Conservation (phyloP, 2,329 filamentous ascomycete species). For the Hyphodiscus sp. region DNA sequence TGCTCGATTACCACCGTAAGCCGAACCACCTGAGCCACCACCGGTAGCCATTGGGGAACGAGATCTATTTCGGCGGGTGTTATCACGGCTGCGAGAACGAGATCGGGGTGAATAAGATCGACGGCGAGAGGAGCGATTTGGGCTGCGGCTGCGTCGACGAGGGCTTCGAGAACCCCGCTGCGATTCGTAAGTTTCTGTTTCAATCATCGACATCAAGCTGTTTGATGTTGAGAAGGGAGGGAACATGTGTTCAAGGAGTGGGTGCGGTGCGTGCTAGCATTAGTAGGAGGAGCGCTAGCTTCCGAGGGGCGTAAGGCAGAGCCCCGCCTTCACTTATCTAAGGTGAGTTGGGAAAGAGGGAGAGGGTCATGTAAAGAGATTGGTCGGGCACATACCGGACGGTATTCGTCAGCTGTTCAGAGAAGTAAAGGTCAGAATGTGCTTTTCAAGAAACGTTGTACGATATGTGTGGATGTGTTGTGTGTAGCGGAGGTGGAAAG, state of each 20-base stretch:
- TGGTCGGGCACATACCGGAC: background rate
- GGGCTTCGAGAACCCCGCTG: slow-evolving; percentile 83
- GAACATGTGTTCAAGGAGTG: background rate
- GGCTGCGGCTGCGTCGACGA: slow-evolving; percentile 59
- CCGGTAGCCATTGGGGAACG: slow-evolving; percentile 82
- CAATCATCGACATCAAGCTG: slow-evolving; percentile 19
- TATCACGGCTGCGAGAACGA: slow-evolving; percentile 72
- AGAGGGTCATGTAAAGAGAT: background rate
- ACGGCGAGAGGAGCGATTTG: slow-evolving; percentile 60
- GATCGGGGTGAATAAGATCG: slow-evolving; percentile 75
- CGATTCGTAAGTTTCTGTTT: slow-evolving; percentile 29
- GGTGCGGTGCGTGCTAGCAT: background rate
- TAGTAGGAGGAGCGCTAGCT: background rate
- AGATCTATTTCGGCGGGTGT: slow-evolving; percentile 71
- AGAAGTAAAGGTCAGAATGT: background rate
- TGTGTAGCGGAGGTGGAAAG: background rate
- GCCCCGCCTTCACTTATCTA: background rate
- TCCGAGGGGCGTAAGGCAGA: background rate
- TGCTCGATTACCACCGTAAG: slow-evolving; percentile 60
- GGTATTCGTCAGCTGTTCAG: background rate
- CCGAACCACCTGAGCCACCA: slow-evolving; percentile 61
- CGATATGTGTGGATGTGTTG: background rate
- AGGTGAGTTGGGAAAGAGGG: background rate
- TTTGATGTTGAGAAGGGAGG: background rate
- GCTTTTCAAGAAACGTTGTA: background rate